Evolutionary conservation across 192 early-diverging fungal species (phyloP).

Genomic region (Backusella macrospora): DNA sequence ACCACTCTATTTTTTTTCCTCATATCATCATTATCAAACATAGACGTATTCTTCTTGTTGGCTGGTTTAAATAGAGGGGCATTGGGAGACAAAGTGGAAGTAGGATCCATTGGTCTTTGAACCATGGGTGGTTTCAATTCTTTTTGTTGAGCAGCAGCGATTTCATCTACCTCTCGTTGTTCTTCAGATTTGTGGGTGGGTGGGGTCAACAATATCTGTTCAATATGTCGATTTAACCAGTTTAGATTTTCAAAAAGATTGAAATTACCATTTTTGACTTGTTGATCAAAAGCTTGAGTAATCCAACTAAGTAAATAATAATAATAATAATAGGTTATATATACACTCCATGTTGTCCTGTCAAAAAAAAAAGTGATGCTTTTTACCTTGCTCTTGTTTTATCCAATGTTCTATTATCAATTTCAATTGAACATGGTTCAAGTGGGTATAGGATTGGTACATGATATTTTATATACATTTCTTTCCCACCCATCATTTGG

Average conservation of each 20-base stretch:
- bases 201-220: neutral
- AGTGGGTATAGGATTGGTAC: slow-evolving; percentile 45
- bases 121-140: slow-evolving; percentile 7
- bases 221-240: slow-evolving; percentile 17
- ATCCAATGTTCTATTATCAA: slow-evolving; percentile 15
- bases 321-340: neutral
- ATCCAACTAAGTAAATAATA: neutral
- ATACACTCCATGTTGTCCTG: neutral
- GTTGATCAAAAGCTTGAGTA: slow-evolving; percentile 4
- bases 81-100: slow-evolving; percentile 1
- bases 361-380: neutral
- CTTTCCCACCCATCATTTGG: slow-evolving; percentile 11
- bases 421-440: slow-evolving; percentile 44
- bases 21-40: slow-evolving; percentile 30
- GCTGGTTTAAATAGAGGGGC: neutral
- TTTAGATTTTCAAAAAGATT: slow-evolving; percentile 22
- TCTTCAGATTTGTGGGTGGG: neutral
- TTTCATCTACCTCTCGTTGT: neutral
- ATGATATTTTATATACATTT: slow-evolving; percentile 12
- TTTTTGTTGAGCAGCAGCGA: slow-evolving; percentile 4
- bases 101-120: neutral
- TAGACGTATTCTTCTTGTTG: slow-evolving; percentile 18
- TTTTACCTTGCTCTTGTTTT: slow-evolving; percentile 20
- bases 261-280: slow-evolving; percentile 1
- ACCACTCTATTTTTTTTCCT: slow-evolving; percentile 32